A percentile compares a stretch with the other conserved stretches of the same genome.
Conservation (phyloP, 257 asterid genomes). For the Leptodermis oblonga region DNA sequence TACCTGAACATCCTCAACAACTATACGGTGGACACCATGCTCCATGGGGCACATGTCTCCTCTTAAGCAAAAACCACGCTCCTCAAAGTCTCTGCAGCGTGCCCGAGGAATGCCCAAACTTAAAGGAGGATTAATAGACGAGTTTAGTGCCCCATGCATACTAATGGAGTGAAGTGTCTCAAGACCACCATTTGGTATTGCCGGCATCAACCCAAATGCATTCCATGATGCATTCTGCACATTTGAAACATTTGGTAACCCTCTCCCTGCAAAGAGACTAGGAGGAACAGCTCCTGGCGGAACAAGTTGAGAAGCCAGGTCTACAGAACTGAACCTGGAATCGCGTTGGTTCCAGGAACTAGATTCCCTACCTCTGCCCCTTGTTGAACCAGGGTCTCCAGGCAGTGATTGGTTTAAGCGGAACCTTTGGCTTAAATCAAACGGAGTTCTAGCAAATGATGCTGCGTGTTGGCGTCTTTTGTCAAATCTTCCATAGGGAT, state of each 20-base stretch:
- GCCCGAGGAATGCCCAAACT: slow-evolving; percentile 70
- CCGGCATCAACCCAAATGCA: slow-evolving; percentile 80
- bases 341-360: slow-evolving; percentile 65
- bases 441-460: slow-evolving; percentile 55
- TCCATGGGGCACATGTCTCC: slow-evolving; percentile 99
- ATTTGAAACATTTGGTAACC: slow-evolving; percentile 52
- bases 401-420: slow-evolving; percentile 52
- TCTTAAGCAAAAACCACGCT: slow-evolving; percentile 98
- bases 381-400: slow-evolving; percentile 47
- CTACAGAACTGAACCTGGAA: slow-evolving; percentile 68
- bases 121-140: slow-evolving; percentile 54
- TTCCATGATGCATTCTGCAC: slow-evolving; percentile 60
- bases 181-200: slow-evolving; percentile 70
- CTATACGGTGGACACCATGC: slow-evolving; percentile 95
- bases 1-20: slow-evolving; percentile 99
- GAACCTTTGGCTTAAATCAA: slow-evolving; percentile 56
- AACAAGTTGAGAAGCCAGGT: slow-evolving; percentile 60
- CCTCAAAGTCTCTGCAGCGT: slow-evolving; percentile 96
- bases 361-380: slow-evolving; percentile 79
- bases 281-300: slow-evolving; percentile 65
- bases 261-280: slow-evolving; percentile 70
- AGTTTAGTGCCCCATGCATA: slow-evolving; percentile 68
- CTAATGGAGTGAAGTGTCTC: slow-evolving; percentile 72
- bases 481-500: slow-evolving; percentile 50
- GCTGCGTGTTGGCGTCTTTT: slow-evolving; percentile 49